Percentiles rank a stretch among this genome's conserved stretches.
Evolutionary conservation across 2,329 filamentous ascomycete species (phyloP).

Genomic region (Chaetomium globosum): DNA sequence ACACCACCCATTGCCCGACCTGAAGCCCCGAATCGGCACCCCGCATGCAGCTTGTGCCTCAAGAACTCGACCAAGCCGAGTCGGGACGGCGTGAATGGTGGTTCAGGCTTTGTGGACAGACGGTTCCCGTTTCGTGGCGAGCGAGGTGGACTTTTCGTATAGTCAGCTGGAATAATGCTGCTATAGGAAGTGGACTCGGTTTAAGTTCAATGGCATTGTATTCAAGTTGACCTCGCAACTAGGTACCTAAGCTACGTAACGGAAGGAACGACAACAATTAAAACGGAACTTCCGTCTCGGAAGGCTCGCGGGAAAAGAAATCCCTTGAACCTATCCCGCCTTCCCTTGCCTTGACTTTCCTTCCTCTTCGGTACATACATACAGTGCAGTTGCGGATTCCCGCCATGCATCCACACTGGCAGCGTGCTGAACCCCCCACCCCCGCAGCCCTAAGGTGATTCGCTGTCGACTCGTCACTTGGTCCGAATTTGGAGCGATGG

Average conservation of each 20-base stretch:
- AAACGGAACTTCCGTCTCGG: not conserved
- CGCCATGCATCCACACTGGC: constrained; percentile 14
- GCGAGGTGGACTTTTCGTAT: no score
- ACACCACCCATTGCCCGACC: not conserved
- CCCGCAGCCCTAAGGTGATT: constrained; percentile 10
- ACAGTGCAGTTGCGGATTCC: constrained; percentile 8
- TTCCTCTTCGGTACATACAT: not conserved
- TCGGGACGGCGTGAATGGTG: not conserved
- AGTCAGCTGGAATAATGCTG: not conserved
- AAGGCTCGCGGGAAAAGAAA: not conserved
- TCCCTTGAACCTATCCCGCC: not conserved
- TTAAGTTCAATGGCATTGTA: not conserved
- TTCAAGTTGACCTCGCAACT: no score
- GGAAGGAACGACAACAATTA: not conserved
- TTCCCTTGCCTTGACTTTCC: not conserved
- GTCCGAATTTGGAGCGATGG: constrained; percentile 9
- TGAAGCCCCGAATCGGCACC: constrained; percentile 18
- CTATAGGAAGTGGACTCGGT: not conserved
- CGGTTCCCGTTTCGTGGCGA: not conserved
- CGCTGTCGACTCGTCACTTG: constrained; percentile 9
- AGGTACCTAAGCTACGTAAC: no score
- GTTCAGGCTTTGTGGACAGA: not conserved
- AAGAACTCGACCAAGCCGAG: constrained; percentile 7
- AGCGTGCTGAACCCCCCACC: constrained; percentile 4
- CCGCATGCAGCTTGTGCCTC: constrained; percentile 15